Evolutionary conservation across 306 rosid species (phyloP).

Genomic region (Citrullus mucosospermus): DNA sequence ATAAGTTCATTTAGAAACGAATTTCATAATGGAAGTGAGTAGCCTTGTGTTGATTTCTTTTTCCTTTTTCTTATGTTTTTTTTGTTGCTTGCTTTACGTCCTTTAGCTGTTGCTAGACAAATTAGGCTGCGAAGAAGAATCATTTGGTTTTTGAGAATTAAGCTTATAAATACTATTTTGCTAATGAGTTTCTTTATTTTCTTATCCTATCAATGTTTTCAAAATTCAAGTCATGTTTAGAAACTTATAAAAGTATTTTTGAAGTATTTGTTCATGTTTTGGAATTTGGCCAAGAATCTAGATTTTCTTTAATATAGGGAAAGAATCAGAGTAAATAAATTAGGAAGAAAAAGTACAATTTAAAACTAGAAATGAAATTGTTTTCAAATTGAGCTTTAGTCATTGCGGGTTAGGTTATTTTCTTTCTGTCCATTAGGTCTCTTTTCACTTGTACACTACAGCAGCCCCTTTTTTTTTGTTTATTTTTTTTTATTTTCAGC

Average conservation of each 20-base stretch:
- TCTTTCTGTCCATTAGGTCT: background rate
- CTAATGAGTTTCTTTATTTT: background rate
- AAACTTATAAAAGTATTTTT: too few species aligned
- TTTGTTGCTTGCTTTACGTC: background rate
- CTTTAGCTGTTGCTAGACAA: background rate
- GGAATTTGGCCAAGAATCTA: background rate
- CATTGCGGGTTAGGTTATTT: background rate
- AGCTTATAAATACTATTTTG: background rate
- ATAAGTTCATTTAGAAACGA: background rate
- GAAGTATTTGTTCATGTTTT: too few species aligned
- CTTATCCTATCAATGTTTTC: background rate
- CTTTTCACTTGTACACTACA: background rate
- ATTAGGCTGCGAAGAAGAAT: background rate
- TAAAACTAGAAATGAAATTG: too few species aligned
- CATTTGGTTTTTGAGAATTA: background rate
- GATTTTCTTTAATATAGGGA: background rate
- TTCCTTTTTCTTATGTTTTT: background rate
- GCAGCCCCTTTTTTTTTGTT: background rate
- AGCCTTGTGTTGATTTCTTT: background rate
- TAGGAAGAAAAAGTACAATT: background rate
- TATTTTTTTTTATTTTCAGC: background rate
- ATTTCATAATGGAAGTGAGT: background rate
- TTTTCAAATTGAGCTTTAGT: background rate
- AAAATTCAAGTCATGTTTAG: background rate
- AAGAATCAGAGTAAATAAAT: background rate